A percentile compares a stretch with the other conserved stretches of the same genome.
Evolutionary conservation across 345 rosid species (phyloP).

Genomic region (Chamaenerion angustifolium): DNA sequence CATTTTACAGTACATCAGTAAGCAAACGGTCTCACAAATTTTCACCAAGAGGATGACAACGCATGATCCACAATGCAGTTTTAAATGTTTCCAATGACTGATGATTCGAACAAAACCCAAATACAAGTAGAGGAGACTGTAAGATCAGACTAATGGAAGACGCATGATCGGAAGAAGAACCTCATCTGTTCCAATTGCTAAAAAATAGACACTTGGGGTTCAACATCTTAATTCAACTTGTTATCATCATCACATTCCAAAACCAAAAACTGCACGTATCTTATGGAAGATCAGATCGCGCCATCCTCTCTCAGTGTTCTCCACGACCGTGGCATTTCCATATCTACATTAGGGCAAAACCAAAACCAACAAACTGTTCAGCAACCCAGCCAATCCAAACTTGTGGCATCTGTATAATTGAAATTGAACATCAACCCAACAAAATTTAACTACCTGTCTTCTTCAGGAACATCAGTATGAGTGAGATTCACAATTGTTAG

Average conservation of each 20-base stretch:
- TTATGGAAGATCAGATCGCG: constrained; percentile 73
- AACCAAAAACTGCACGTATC: constrained; percentile 86
- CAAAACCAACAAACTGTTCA: not conserved
- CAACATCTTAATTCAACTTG: not conserved
- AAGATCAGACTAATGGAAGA: too few species aligned
- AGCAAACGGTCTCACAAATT: not conserved
- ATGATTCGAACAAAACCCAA: too few species aligned
- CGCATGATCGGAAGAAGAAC: too few species aligned
- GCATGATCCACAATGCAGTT: too few species aligned
- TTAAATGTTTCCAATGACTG: too few species aligned
- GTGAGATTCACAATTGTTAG: constrained; percentile 58
- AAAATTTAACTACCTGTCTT: constrained; percentile 62
- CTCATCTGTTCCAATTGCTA: constrained; percentile 2
- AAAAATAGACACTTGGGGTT: not conserved
- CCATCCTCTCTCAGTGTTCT: constrained; percentile 97
- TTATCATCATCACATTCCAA: constrained; percentile 39
- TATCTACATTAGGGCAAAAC: constrained; percentile 31
- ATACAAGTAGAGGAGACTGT: too few species aligned
- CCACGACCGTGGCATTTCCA: constrained; percentile 88
- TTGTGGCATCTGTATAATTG: too few species aligned
- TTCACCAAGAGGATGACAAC: not conserved
- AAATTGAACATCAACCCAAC: not conserved
- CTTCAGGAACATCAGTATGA: constrained; percentile 81
- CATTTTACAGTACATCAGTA: too few species aligned
- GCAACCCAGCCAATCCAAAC: not conserved